Conservation (phyloP, 148 eudicot genomes). For the Rhododendron ferrugineum region DNA sequence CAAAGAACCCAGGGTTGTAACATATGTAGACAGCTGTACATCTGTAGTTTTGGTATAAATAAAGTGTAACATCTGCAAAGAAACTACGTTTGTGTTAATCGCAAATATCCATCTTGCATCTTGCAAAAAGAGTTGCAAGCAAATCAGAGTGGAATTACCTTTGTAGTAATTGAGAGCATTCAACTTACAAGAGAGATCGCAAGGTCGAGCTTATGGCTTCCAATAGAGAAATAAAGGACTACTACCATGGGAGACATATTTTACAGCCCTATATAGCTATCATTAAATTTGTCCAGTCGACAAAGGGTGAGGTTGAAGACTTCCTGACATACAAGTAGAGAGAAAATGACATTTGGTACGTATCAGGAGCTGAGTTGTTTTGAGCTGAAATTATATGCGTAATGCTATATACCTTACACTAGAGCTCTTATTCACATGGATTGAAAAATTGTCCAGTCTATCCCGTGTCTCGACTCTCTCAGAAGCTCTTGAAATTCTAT, state of each 20-base stretch:
- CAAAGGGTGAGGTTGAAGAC: neutral
- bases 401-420: neutral
- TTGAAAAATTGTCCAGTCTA: neutral
- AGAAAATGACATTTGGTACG: neutral
- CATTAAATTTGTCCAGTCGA: neutral
- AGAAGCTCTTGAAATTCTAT: neutral
- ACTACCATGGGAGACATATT: neutral
- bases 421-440: neutral
- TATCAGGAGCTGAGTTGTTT: neutral
- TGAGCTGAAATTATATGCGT: neutral
- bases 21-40: neutral
- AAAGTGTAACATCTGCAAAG: neutral
- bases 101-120: no score
- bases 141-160: neutral
- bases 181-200: neutral
- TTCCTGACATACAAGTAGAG: neutral
- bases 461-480: neutral
- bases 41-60: neutral
- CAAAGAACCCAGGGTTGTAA: no score
- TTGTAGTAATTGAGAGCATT: neutral
- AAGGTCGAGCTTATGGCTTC: neutral
- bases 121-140: neutral
- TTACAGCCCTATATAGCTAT: neutral
- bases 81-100: no score
- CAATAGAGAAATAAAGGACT: neutral